Conservation (phyloP, 108 stramenopile species). For the Pseudonitzschia delicatissima region DNA sequence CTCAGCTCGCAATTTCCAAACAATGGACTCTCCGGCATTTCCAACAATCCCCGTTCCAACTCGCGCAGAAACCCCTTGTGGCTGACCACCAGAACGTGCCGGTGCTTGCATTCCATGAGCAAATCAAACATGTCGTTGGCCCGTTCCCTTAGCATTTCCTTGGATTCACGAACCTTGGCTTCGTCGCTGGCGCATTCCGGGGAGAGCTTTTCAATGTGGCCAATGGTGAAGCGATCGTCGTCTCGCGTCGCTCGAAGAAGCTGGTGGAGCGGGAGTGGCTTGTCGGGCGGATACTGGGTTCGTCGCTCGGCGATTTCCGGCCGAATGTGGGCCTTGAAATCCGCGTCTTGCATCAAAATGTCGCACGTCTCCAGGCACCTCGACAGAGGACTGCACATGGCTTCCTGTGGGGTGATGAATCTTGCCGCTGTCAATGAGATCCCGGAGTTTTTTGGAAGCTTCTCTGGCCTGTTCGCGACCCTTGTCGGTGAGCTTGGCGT, state of each 20-base stretch:
- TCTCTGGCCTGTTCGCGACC: constrained; percentile 43
- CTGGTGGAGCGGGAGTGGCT: background rate
- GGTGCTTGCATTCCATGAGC: constrained; percentile 39
- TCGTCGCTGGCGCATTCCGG: constrained; percentile 8
- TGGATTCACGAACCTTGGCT: constrained; percentile 26
- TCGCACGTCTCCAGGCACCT: constrained; percentile 54
- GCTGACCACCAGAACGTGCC: constrained; percentile 45
- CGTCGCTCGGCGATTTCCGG: constrained; percentile 51
- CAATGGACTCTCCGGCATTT: constrained; percentile 32
- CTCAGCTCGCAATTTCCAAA: constrained; percentile 64
- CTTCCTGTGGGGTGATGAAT: constrained; percentile 49
- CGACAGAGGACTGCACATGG: constrained; percentile 51
- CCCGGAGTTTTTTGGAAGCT: constrained; percentile 20
- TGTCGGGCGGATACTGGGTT: constrained; percentile 56
- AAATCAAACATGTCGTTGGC: constrained; percentile 48
- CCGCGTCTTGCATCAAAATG: constrained; percentile 25
- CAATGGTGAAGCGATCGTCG: constrained; percentile 16
- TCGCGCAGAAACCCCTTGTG: constrained; percentile 70
- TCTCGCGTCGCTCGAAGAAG: background rate
- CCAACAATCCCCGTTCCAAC: constrained; percentile 59
- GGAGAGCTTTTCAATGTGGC: constrained; percentile 4
- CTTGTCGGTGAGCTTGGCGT: constrained; percentile 46
- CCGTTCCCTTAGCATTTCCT: constrained; percentile 44
- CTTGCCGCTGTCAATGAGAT: constrained; percentile 19
- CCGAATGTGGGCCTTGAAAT: constrained; percentile 41